Evolutionary conservation across 176 grass and related monocot genomes (phyloP), one percentile per base, ranked within the genome.

Genomic region (Melocanna baccifera): DNA sequence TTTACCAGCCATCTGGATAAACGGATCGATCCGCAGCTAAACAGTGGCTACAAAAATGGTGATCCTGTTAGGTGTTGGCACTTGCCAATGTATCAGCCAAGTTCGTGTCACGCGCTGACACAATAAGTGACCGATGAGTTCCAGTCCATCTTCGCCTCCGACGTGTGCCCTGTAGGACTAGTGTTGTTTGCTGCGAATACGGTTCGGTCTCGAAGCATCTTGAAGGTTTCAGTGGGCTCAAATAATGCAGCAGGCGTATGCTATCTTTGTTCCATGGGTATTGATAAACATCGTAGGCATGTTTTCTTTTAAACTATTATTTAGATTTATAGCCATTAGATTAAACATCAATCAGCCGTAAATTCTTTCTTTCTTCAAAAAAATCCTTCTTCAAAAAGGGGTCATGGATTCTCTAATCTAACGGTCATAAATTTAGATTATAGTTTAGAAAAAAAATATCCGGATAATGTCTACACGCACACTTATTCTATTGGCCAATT

Each of bases 71-170:
- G 14, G 42, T 28, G 74, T 19, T 56, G 75, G 79, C 81, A 79
- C 81, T 79, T 79, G 66, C 18, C 46, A 5, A 14, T 15, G 4
- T 29, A 19, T 25, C 30, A 39, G 48, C 19, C 25, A 18, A 52
- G 75, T 67, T 57, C 59, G 47, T 72, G 67, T 72, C 87, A 47
- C 75, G 39, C 42, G 65, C 64, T 59, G 73, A 7, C 37, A 18
- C 10, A 36, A 65, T 3, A 1, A 69, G 55, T 71, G 52, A 32
- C 51, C 45, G n/a, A 4, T 59, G 68, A 68, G 50, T 73, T 68
- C 50, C 6, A 9, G 1, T 58, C 39, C 81, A 2, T 16, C 30
- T 89, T 89, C 58, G 69, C 29, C 45, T 69, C 48, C 12, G 9
- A 29, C 12, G 14, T 20, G 14, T 40, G 22, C 56, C 6, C 19